Conservation (phyloP, 768 basidiomycete genomes). For the Mycena albidolilacea region DNA sequence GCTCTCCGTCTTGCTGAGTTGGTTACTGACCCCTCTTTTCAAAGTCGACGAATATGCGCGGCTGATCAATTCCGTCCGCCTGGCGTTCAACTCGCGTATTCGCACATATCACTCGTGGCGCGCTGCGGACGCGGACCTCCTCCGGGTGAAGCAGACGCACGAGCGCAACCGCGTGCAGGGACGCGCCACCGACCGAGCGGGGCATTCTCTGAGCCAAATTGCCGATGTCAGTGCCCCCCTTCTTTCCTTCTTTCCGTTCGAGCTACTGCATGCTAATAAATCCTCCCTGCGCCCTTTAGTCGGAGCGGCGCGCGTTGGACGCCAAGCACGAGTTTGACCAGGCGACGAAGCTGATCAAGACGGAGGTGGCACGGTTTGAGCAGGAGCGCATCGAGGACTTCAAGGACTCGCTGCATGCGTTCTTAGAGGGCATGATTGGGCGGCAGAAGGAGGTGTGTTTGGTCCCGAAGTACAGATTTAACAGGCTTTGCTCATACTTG, state of each 20-base stretch:
- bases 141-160: constrained; percentile 80
- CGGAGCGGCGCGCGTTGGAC: constrained; percentile 87
- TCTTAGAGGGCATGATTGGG: constrained; percentile 89
- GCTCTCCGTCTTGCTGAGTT: neutral
- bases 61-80: constrained; percentile 89
- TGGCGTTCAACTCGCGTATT: constrained; percentile 91
- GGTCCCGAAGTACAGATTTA: neutral
- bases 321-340: constrained; percentile 92
- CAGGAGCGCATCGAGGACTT: constrained; percentile 95
- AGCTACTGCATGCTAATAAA: neutral
- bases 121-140: constrained; percentile 79
- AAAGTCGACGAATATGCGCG: constrained; percentile 93
- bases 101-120: constrained; percentile 89
- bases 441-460: constrained; percentile 82
- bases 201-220: constrained; percentile 83
- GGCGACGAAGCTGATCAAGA: constrained; percentile 89
- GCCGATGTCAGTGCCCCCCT: constrained; percentile 72
- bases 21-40: neutral
- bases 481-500: constrained; percentile 15
- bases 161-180: constrained; percentile 89
- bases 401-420: constrained; percentile 84
- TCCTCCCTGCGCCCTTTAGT: constrained; percentile 58
- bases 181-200: constrained; percentile 76
- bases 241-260: neutral
- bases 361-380: constrained; percentile 93